These are phyloP conservation scores for Collybia sp. DNA, from an alignment of 768 basidiomycete species.

Conservation along the genomic window DNA sequence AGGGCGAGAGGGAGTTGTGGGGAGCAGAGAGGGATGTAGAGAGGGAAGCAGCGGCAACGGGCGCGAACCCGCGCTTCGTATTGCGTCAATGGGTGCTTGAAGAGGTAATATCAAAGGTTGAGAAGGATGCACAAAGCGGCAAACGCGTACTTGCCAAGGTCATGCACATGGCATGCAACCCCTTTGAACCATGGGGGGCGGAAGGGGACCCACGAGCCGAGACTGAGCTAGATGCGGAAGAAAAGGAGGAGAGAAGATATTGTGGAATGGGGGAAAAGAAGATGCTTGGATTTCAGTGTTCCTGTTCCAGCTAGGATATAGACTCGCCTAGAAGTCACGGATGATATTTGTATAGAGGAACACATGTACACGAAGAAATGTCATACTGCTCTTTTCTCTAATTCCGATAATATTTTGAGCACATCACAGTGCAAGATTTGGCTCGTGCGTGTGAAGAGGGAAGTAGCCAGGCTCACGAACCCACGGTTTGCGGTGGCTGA, in stretches of 20 bases:
- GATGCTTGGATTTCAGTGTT: conserved; percentile 90
- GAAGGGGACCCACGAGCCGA: conserved; percentile 47
- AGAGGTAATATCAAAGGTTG: conserved; percentile 79
- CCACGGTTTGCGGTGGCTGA: no score
- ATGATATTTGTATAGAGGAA: no score
- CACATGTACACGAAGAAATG: no score
- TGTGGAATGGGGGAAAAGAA: conserved; percentile 74
- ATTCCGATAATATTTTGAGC: no score
- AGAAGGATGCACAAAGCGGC: conserved; percentile 58
- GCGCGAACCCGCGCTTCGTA: conserved; percentile 86
- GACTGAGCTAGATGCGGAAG: conserved; percentile 48
- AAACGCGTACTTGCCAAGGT: conserved; percentile 75
- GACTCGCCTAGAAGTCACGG: no score
- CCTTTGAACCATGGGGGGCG: conserved; percentile 86
- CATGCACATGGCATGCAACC: conserved; percentile 84
- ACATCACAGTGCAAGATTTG: no score
- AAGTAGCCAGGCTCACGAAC: no score
- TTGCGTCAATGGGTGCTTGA: conserved; percentile 95
- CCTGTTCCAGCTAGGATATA: conserved; percentile 71
- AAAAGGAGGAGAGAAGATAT: conserved; percentile 64
- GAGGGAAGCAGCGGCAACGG: conserved; percentile 45
- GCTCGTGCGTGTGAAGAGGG: no score
- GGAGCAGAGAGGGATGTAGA: conserved; percentile 35
- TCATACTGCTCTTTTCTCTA: no score
- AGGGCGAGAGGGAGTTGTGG: conserved; percentile 48